Evolutionary conservation across 2,329 filamentous ascomycete species (phyloP).

Genomic region (Alternaria triticina): DNA sequence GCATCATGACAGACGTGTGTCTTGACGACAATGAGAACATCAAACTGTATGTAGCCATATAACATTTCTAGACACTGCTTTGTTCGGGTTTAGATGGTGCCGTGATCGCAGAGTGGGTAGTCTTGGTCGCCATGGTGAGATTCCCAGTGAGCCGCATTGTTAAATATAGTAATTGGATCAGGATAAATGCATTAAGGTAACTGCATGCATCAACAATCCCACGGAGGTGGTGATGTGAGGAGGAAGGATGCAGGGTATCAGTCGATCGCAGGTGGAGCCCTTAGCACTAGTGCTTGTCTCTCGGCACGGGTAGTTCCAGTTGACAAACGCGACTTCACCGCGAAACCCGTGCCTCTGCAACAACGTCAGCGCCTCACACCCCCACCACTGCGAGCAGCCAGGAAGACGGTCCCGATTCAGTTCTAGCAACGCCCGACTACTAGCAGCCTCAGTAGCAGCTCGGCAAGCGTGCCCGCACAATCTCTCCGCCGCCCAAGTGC

Average conservation of each 20-base stretch:
- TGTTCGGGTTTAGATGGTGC: not conserved
- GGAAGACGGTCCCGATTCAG: slow-evolving; percentile 22
- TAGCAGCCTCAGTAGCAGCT: not conserved
- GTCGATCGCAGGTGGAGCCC: slow-evolving; percentile 7
- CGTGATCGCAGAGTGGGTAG: not conserved
- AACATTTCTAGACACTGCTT: not conserved
- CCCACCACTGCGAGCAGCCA: slow-evolving; percentile 26
- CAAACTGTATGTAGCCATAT: not conserved
- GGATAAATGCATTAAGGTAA: not conserved
- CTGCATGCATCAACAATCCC: not conserved
- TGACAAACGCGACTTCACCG: slow-evolving; percentile 29
- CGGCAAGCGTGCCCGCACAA: slow-evolving; percentile 32
- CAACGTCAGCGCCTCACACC: slow-evolving; percentile 26
- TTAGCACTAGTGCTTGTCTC: slow-evolving; percentile 20
- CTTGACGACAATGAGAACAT: not conserved
- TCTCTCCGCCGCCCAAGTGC: slow-evolving; percentile 31
- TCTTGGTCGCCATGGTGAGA: not conserved
- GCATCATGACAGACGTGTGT: not conserved
- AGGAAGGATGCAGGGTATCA: slow-evolving; percentile 5
- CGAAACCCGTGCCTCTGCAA: slow-evolving; percentile 28
- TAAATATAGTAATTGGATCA: not conserved
- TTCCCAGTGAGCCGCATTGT: not conserved
- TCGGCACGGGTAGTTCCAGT: slow-evolving; percentile 24
- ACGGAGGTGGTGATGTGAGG: not conserved
- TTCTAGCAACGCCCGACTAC: slow-evolving; percentile 12